Evolutionary conservation across 768 basidiomycete species (phyloP).

Genomic region (Lactifluus piperatus): DNA sequence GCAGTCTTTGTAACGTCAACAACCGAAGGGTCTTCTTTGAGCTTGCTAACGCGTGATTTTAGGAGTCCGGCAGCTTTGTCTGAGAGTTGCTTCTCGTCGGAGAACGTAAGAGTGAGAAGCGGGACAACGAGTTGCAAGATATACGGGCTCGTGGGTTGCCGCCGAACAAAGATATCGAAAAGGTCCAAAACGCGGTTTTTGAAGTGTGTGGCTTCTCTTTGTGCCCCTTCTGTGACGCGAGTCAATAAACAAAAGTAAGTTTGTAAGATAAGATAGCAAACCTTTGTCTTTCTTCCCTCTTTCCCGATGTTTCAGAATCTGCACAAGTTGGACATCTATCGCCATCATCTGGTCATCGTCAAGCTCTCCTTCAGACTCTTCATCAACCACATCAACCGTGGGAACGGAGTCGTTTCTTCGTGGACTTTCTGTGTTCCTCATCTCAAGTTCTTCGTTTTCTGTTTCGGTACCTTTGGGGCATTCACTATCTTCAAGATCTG

Average conservation of each 20-base stretch:
- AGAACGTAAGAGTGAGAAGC: constrained; percentile 64
- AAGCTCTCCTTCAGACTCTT: constrained; percentile 61
- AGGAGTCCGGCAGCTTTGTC: constrained; percentile 83
- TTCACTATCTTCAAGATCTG: constrained; percentile 33
- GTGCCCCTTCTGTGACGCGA: constrained; percentile 45
- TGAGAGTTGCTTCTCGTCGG: constrained; percentile 81
- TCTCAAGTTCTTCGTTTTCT: constrained; percentile 52
- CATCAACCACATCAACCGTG: constrained; percentile 48
- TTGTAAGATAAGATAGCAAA: constrained; percentile 26
- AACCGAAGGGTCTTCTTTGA: constrained; percentile 52
- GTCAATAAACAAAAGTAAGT: neutral
- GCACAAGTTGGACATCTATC: constrained; percentile 85
- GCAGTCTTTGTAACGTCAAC: constrained; percentile 37
- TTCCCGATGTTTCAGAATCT: constrained; percentile 69
- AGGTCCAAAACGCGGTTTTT: constrained; percentile 94
- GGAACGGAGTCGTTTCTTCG: constrained; percentile 50
- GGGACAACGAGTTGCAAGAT: constrained; percentile 62
- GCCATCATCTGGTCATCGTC: constrained; percentile 99
- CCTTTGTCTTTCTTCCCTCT: constrained; percentile 56
- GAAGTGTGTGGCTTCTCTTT: constrained; percentile 90
- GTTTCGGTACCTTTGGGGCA: constrained; percentile 40
- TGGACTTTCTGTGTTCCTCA: constrained; percentile 56
- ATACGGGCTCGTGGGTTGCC: constrained; percentile 65
- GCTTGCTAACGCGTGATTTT: constrained; percentile 60
- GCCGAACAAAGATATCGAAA: constrained; percentile 77